These are phyloP conservation scores for Smallanthus sonchifolius DNA, from an alignment of 129 eudicot genomes.

Conservation along the genomic window DNA sequence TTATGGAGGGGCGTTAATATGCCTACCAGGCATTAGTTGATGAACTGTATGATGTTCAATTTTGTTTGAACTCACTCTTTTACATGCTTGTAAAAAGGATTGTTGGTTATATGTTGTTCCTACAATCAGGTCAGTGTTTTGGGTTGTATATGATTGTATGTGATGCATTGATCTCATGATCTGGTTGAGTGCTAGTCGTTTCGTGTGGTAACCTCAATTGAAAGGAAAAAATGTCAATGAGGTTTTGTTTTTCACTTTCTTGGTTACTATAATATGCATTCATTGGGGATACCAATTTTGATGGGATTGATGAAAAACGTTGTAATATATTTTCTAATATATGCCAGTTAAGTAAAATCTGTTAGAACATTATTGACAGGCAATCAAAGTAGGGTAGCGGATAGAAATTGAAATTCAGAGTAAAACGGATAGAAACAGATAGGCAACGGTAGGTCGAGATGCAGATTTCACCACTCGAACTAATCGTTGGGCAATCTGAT, in stretches of 20 bases:
- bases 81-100: not conserved
- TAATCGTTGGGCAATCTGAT: no score
- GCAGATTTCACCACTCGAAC: no score
- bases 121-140: not conserved
- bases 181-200: not conserved
- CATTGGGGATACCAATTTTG: not conserved
- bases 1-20: not conserved
- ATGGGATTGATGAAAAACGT: not conserved
- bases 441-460: no score
- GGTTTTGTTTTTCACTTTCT: not conserved
- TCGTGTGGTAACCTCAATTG: not conserved
- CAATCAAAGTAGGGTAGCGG: no score
- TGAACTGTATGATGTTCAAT: not conserved
- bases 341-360: no score
- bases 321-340: not conserved
- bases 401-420: no score
- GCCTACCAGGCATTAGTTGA: not conserved
- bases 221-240: not conserved
- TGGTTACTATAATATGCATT: not conserved
- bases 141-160: not conserved
- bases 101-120: not conserved
- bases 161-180: not conserved
- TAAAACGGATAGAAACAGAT: no score
- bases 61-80: not conserved
- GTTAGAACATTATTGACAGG: no score